These are phyloP conservation scores for Lolium rigidum DNA, from an alignment of 176 grass and related monocot genomes.

Conservation along the genomic window DNA sequence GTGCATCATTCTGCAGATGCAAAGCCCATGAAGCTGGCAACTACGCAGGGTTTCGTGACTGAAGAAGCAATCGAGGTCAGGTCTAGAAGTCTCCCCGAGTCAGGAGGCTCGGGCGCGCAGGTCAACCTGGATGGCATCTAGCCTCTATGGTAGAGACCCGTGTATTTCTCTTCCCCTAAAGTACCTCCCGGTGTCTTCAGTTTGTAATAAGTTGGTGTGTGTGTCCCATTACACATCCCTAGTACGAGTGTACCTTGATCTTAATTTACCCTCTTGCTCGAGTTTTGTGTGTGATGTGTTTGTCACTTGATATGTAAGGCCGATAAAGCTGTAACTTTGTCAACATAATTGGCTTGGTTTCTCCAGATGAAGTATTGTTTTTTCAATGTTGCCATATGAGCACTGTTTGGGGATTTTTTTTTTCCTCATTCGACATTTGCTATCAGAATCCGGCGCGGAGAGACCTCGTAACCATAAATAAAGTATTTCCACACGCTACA, in stretches of 20 bases:
- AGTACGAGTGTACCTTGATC: no score
- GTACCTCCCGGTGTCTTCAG: not conserved
- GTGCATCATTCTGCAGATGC: not conserved
- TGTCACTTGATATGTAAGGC: not conserved
- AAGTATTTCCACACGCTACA: no score
- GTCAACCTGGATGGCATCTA: not conserved
- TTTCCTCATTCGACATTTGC: no score
- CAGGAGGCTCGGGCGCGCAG: conserved; percentile 2
- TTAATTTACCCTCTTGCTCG: no score
- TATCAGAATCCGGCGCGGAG: not conserved
- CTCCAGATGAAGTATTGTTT: not conserved
- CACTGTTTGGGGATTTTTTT: not conserved
- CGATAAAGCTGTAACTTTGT: not conserved
- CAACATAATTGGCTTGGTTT: not conserved
- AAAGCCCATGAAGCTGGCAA: conserved; percentile 1
- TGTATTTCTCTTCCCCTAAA: not conserved
- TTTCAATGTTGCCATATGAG: not conserved
- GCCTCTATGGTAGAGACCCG: not conserved
- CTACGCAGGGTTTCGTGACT: not conserved
- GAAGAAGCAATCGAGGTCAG: not conserved
- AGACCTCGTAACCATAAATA: no score
- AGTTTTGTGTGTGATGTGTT: not conserved
- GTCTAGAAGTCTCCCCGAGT: not conserved
- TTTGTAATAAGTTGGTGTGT: not conserved
- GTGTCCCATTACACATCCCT: not conserved